phyloP scores from a whole-genome alignment of 2,329 filamentous ascomycete species.

The Cladosporium austrohemisphaericum region DNA sequence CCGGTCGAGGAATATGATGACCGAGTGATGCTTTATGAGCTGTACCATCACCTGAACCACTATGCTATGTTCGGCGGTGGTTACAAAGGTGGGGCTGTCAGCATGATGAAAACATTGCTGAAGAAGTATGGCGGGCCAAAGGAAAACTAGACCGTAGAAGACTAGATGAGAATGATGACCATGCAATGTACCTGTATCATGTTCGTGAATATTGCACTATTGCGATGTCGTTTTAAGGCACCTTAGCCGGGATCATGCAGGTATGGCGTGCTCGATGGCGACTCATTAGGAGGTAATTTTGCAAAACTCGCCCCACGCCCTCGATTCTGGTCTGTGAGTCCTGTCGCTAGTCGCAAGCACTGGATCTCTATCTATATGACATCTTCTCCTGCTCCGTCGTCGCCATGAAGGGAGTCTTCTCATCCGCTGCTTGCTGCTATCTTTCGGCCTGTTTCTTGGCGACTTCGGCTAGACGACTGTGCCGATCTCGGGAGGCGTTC shows the following conservation, averaged over 20 bases:
- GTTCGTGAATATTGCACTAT: too few relatives aligned
- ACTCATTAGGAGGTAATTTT: constrained; percentile 1
- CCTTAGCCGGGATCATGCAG: too few relatives aligned
- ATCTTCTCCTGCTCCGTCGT: background rate
- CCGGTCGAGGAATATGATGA: constrained; percentile 83
- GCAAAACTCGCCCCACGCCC: background rate
- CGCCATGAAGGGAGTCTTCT: constrained; percentile 1
- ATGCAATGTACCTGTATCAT: too few relatives aligned
- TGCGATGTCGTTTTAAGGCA: too few relatives aligned
- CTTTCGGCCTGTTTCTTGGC: background rate
- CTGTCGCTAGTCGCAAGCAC: background rate
- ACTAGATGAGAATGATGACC: too few relatives aligned
- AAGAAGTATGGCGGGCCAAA: constrained; percentile 60
- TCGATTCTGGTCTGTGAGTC: constrained; percentile 4
- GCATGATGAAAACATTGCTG: constrained; percentile 72
- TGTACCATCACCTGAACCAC: constrained; percentile 89
- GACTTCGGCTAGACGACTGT: constrained; percentile 10
- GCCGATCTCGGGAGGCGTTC: constrained; percentile 5
- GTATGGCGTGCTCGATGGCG: constrained; percentile 13
- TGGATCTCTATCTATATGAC: background rate
- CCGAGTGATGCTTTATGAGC: constrained; percentile 72
- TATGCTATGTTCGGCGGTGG: constrained; percentile 77
- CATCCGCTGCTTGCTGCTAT: background rate
- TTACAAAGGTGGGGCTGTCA: constrained; percentile 71
- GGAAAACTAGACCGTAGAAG: too few relatives aligned